A percentile compares a stretch with the other conserved stretches of the same genome.
Evolutionary conservation across 148 eudicot species (phyloP).

Genomic region (Rhododendron kiyosumense): DNA sequence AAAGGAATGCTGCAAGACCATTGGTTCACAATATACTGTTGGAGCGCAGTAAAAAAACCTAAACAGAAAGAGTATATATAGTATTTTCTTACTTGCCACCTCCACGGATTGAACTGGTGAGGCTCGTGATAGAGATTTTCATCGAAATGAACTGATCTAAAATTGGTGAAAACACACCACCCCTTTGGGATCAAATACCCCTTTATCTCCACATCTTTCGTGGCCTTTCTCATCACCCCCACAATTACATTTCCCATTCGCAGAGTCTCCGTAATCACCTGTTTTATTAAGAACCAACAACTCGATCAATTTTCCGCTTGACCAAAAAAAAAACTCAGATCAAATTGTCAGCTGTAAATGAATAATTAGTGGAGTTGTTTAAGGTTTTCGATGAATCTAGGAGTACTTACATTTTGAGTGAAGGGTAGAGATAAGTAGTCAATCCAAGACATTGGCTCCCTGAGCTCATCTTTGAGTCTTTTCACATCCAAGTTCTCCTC

Average conservation of each 20-base stretch:
- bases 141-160: constrained; percentile 85
- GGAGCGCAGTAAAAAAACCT: no score
- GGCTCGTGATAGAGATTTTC: constrained; percentile 49
- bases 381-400: neutral
- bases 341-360: neutral
- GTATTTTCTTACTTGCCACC: constrained; percentile 71
- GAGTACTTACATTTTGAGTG: constrained; percentile 61
- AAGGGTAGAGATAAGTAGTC: constrained; percentile 74
- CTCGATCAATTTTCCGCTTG: neutral
- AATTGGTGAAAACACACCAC: constrained; percentile 74
- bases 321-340: no score
- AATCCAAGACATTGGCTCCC: constrained; percentile 58
- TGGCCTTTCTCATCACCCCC: constrained; percentile 83
- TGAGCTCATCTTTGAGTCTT: constrained; percentile 42
- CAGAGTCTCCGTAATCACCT: constrained; percentile 86
- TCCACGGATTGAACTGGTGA: constrained; percentile 74
- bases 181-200: constrained; percentile 81
- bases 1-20: no score
- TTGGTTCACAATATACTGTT: no score
- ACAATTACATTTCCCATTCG: constrained; percentile 76
- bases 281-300: neutral
- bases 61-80: neutral
- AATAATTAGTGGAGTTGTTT: neutral
- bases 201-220: constrained; percentile 82
- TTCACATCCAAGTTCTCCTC: constrained; percentile 75